A percentile compares a stretch with the other conserved stretches of the same genome.
phyloP scores from a whole-genome alignment of 305 asterid genomes.

The Salvia sclarea region DNA sequence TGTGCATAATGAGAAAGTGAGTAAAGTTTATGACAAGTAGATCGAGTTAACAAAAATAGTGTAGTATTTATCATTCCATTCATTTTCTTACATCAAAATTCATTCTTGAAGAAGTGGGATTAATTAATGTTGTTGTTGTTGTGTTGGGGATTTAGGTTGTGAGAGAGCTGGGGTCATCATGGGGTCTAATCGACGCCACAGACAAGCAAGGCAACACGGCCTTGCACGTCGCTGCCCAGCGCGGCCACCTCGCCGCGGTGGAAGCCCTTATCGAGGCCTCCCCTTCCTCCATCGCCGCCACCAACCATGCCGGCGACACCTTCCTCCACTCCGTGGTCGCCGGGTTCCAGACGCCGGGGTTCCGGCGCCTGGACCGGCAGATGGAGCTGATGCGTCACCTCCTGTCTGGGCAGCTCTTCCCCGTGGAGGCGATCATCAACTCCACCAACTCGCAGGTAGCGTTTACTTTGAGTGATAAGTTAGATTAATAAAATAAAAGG shows the following conservation, averaged over 20 bases:
- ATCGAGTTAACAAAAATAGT: too few species aligned
- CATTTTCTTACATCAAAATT: too few species aligned
- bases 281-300: constrained; percentile 50
- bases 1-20: too few species aligned
- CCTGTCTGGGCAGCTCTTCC: constrained; percentile 48
- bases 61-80: too few species aligned
- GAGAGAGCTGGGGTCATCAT: constrained; percentile 48
- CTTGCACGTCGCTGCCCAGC: constrained; percentile 78
- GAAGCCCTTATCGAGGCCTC: constrained; percentile 72
- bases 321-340: constrained; percentile 74
- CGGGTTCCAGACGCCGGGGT: constrained; percentile 84
- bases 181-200: constrained; percentile 50
- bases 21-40: too few species aligned
- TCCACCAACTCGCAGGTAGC: too few species aligned
- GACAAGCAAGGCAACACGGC: constrained; percentile 88
- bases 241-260: constrained; percentile 80
- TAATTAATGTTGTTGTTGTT: too few species aligned
- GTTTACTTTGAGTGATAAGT: too few species aligned
- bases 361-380: constrained; percentile 77
- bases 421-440: constrained; percentile 57
- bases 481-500: too few species aligned
- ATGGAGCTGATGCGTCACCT: constrained; percentile 68
- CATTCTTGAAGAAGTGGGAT: too few species aligned
- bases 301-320: constrained; percentile 70
- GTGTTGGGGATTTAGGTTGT: too few species aligned